These are phyloP conservation scores for Cadophora sp. DNA, from an alignment of 2,329 filamentous ascomycete genomes.

Conservation along the genomic window DNA sequence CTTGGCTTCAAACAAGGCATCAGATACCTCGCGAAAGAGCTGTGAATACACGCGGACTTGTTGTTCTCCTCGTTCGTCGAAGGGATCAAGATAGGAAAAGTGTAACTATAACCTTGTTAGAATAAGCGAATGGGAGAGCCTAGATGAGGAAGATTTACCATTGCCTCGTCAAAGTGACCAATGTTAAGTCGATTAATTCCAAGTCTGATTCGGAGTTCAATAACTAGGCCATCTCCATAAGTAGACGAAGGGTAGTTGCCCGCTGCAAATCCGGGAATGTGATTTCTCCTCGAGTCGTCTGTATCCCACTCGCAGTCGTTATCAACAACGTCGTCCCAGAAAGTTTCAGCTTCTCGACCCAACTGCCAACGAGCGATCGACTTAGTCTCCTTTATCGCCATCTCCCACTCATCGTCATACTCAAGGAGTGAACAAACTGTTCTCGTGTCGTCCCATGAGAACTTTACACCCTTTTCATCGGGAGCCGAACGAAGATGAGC, in stretches of 20 bases:
- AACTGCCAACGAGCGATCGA: constrained; percentile 81
- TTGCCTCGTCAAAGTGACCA: constrained; percentile 73
- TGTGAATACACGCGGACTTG: constrained; percentile 73
- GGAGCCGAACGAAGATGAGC: constrained; percentile 36
- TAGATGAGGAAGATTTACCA: constrained; percentile 58
- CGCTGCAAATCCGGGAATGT: constrained; percentile 66
- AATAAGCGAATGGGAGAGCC: not conserved
- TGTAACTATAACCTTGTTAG: constrained; percentile 58
- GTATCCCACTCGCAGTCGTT: constrained; percentile 93
- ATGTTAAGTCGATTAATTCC: constrained; percentile 82
- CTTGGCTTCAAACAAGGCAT: constrained; percentile 59
- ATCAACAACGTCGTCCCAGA: constrained; percentile 74
- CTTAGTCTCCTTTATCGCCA: constrained; percentile 75
- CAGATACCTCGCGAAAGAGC: constrained; percentile 76
- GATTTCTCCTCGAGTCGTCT: constrained; percentile 69
- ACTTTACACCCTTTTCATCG: constrained; percentile 25
- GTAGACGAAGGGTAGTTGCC: constrained; percentile 58
- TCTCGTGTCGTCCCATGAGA: constrained; percentile 80
- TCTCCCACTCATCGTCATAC: constrained; percentile 64
- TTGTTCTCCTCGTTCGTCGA: constrained; percentile 56
- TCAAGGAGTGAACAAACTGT: constrained; percentile 85
- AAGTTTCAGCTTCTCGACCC: constrained; percentile 73
- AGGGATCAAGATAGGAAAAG: constrained; percentile 72
- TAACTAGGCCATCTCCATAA: constrained; percentile 78
- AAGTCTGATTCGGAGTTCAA: constrained; percentile 84